Conservation (phyloP, 805 yeast genomes). For the Kodamaea jinghongensis region DNA sequence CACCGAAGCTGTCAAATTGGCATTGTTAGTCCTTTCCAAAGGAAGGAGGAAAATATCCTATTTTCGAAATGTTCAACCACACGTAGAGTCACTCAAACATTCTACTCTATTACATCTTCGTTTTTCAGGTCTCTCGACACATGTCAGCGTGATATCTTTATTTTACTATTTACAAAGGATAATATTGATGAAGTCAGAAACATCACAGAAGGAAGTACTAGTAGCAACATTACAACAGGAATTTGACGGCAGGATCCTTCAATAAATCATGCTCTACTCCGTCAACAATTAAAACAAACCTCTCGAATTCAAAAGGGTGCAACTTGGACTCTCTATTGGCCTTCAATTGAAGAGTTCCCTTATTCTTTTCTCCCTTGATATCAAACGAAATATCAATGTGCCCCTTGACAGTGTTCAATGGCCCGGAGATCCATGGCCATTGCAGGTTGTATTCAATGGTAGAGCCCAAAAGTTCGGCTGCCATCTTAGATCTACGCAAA, state of each 20-base stretch:
- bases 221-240: conserved; percentile 24
- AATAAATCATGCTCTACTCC: conserved; percentile 25
- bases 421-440: conserved; percentile 89
- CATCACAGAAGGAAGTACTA: too few species aligned
- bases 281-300: conserved; percentile 26
- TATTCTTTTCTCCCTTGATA: conserved; percentile 63
- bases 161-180: too few species aligned
- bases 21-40: too few species aligned
- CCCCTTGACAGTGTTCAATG: conserved; percentile 80
- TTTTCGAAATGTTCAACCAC: too few species aligned
- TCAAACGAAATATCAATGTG: conserved; percentile 68
- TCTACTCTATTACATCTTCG: too few species aligned
- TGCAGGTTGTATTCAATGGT: conserved; percentile 70
- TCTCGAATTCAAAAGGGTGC: conserved; percentile 42
- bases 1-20: too few species aligned
- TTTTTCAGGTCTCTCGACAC: too few species aligned
- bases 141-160: too few species aligned
- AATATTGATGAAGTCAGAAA: too few species aligned
- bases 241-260: conserved; percentile 27
- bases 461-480: conserved; percentile 64
- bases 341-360: conserved; percentile 56
- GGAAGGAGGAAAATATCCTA: too few species aligned
- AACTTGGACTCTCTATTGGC: conserved; percentile 66
- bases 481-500: conserved; percentile 68
- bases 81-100: too few species aligned